Evolutionary conservation across 2,329 filamentous ascomycete genomes (phyloP).

Genomic region (Beauveria sp.): DNA sequence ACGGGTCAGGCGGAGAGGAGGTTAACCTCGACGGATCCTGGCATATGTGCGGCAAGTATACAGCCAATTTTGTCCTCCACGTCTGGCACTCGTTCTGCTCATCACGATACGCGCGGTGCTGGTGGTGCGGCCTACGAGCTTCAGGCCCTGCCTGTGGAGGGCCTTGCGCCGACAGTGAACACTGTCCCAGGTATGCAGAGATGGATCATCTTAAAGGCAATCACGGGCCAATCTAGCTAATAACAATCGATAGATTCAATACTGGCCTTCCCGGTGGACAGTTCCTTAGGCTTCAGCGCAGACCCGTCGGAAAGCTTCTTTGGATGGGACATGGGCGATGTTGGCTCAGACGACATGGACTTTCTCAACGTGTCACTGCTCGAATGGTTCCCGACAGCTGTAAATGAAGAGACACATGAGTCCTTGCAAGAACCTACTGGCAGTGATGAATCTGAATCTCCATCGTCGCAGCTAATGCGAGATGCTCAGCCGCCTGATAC

Average conservation of each 20-base stretch:
- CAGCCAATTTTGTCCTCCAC: neutral
- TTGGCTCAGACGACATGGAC: slow-evolving; percentile 2
- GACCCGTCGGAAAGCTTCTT: slow-evolving; percentile 8
- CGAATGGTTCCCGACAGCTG: neutral
- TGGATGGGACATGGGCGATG: slow-evolving; percentile 1
- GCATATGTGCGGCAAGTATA: neutral
- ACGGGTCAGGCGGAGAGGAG: neutral
- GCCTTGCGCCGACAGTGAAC: neutral
- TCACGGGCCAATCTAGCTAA: neutral
- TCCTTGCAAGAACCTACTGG: neutral
- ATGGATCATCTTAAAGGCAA: neutral
- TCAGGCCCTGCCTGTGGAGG: neutral
- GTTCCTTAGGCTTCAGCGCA: neutral
- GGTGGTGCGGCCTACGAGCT: neutral
- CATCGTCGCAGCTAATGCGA: neutral
- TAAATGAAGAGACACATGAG: neutral
- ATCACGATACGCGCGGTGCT: neutral
- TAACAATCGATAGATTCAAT: neutral
- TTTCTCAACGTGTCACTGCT: neutral
- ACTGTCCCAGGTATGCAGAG: neutral
- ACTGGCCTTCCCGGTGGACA: neutral
- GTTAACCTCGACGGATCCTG: neutral
- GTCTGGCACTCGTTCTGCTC: neutral
- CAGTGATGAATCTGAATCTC: neutral
- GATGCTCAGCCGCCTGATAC: slow-evolving; percentile 9